phyloP scores from a whole-genome alignment of 2,329 filamentous ascomycete species.

The Hyphodiscus sp. region DNA sequence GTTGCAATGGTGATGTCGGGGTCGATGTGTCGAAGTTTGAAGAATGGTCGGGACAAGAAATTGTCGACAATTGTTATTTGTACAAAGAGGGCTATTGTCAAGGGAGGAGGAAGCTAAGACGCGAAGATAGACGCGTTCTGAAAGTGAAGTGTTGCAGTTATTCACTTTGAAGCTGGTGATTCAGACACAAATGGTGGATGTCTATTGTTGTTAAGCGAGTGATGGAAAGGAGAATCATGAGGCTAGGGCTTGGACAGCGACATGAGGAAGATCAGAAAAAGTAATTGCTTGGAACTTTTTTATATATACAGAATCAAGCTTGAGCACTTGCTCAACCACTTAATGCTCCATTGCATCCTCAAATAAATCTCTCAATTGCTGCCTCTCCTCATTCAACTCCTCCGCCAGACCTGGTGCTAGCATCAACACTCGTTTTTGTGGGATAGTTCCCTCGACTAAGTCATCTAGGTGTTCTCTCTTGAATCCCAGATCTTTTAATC shows the following conservation, averaged over 20 bases:
- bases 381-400: conserved; percentile 63
- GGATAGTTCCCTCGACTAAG: conserved; percentile 89
- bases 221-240: not conserved
- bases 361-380: conserved; percentile 64
- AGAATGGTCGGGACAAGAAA: too few species aligned
- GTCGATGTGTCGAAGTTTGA: too few species aligned
- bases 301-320: not conserved
- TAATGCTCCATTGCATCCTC: conserved; percentile 53
- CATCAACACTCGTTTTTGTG: conserved; percentile 85
- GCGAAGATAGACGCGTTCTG: too few species aligned
- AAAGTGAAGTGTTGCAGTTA: not conserved
- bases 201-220: too few species aligned
- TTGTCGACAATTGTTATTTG: too few species aligned
- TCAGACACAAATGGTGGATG: not conserved
- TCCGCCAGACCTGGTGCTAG: conserved; percentile 74
- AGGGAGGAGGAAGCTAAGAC: too few species aligned
- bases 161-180: not conserved
- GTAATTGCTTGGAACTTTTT: not conserved
- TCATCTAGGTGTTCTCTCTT: conserved; percentile 66
- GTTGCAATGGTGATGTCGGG: too few species aligned
- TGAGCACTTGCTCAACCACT: not conserved
- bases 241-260: not conserved
- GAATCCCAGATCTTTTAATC: conserved; percentile 80
- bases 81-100: too few species aligned
- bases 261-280: not conserved